These are phyloP conservation scores for Stachybotrys chlorohalonatus DNA, from an alignment of 2,329 filamentous ascomycete genomes.

Conservation along the genomic window DNA sequence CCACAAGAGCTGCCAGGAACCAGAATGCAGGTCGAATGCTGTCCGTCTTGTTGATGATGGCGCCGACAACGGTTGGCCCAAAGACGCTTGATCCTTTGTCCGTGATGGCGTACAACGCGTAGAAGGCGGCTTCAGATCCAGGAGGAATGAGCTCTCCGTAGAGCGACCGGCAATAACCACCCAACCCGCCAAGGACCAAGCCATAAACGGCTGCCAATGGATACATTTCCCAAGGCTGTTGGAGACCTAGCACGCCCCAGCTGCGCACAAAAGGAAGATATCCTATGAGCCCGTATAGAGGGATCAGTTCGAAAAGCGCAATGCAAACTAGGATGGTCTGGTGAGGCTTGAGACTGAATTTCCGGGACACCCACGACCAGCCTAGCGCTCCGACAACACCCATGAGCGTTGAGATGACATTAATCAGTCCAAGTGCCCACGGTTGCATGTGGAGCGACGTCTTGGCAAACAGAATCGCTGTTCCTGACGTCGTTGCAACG, in stretches of 20 bases:
- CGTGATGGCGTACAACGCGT: constrained; percentile 92
- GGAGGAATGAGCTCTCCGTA: constrained; percentile 92
- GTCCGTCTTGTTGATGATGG: constrained; percentile 77
- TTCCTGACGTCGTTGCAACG: constrained; percentile 89
- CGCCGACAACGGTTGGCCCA: constrained; percentile 85
- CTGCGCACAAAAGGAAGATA: constrained; percentile 72
- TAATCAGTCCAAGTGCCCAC: constrained; percentile 82
- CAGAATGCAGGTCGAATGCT: constrained; percentile 83
- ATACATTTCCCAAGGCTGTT: constrained; percentile 96
- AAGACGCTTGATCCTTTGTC: constrained; percentile 95
- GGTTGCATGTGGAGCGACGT: constrained; percentile 85
- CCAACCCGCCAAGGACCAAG: constrained; percentile 85
- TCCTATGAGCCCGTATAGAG: constrained; percentile 80
- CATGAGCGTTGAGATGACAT: constrained; percentile 77
- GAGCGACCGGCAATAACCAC: constrained; percentile 82
- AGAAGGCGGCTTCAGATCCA: constrained; percentile 92
- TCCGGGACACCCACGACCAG: constrained; percentile 72
- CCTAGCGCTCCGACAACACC: constrained; percentile 84
- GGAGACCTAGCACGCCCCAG: constrained; percentile 74
- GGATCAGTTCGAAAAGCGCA: constrained; percentile 81
- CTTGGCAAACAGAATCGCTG: constrained; percentile 92
- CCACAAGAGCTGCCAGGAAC: constrained; percentile 81
- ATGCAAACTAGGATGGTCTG: constrained; percentile 94
- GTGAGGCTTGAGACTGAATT: constrained; percentile 61
- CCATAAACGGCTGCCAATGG: constrained; percentile 85